A percentile compares a stretch with the other conserved stretches of the same genome.
These are phyloP conservation scores for Dictyostelium brefeldianum DNA, from an alignment of 78 protist genomes.

Conservation along the genomic window DNA sequence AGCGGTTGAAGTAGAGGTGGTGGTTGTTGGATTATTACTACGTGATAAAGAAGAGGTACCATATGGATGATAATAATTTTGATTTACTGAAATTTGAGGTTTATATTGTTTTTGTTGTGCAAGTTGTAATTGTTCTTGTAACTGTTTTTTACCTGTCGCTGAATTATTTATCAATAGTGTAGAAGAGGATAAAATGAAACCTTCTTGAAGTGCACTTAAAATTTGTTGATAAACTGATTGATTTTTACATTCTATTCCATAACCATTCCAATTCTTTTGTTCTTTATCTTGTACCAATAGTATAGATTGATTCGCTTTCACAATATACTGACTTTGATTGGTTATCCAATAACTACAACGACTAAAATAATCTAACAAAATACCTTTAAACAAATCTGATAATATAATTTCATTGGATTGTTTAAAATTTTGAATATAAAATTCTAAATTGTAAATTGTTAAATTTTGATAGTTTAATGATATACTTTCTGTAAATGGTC, in stretches of 20 bases:
- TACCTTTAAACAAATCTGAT: conserved; percentile 5
- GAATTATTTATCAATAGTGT: neutral
- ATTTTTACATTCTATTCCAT: neutral
- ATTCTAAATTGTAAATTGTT: conserved; percentile 22
- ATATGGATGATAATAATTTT: conserved; percentile 19
- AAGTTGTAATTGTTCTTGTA: neutral
- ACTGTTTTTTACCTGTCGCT: neutral
- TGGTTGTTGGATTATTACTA: neutral
- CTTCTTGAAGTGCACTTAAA: neutral
- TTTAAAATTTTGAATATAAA: conserved; percentile 36
- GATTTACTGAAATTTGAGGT: neutral
- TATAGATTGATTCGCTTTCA: conserved; percentile 1
- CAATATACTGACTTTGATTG: conserved; percentile 14
- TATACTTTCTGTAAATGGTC: conserved; percentile 25
- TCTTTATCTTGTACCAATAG: neutral
- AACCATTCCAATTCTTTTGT: conserved; percentile 17
- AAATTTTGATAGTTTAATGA: neutral
- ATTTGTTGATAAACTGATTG: conserved; percentile 28
- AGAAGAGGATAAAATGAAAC: neutral
- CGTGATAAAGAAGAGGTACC: neutral
- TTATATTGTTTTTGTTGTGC: neutral
- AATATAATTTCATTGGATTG: neutral
- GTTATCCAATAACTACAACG: conserved; percentile 25
- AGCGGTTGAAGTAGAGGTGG: neutral
- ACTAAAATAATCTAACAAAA: conserved; percentile 5